Conservation (phyloP, 129 eudicot species). For the Escallonia herrerae region DNA sequence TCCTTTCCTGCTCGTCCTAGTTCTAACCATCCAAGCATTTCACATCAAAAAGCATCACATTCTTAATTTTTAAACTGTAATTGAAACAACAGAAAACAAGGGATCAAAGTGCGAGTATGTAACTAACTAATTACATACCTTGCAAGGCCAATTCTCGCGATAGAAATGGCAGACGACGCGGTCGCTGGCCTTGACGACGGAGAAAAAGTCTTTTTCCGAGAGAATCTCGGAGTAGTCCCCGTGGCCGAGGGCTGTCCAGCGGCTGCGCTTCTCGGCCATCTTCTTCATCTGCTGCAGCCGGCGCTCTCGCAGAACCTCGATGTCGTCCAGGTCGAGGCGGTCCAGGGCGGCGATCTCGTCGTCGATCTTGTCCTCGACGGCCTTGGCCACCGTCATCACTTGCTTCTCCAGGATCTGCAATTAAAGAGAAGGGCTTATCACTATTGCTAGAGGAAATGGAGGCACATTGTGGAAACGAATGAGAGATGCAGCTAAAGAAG, state of each 20-base stretch:
- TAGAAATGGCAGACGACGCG: constrained; percentile 96
- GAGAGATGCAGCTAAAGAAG: neutral
- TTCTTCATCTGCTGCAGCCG: constrained; percentile 95
- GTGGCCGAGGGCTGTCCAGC: constrained; percentile 80
- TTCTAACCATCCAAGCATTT: neutral
- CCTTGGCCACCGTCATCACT: constrained; percentile 79
- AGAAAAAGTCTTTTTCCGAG: constrained; percentile 79
- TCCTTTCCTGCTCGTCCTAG: neutral
- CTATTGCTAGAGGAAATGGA: neutral
- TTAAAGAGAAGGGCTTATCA: neutral
- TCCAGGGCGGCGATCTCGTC: constrained; percentile 89
- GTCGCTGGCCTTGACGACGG: constrained; percentile 80
- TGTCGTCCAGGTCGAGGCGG: constrained; percentile 73
- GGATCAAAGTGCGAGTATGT: too few species aligned
- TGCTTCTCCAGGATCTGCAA: constrained; percentile 78
- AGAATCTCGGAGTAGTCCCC: constrained; percentile 89
- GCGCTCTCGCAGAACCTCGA: constrained; percentile 75
- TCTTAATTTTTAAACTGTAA: too few species aligned
- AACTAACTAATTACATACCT: constrained; percentile 31
- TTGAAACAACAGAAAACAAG: too few species aligned
- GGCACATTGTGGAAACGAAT: neutral
- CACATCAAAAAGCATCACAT: too few species aligned
- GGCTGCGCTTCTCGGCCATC: constrained; percentile 86
- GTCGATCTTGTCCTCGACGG: constrained; percentile 85
- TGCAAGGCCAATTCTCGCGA: constrained; percentile 99